phyloP scores from a whole-genome alignment of 75 land plant genomes.

The Picea glauca region DNA sequence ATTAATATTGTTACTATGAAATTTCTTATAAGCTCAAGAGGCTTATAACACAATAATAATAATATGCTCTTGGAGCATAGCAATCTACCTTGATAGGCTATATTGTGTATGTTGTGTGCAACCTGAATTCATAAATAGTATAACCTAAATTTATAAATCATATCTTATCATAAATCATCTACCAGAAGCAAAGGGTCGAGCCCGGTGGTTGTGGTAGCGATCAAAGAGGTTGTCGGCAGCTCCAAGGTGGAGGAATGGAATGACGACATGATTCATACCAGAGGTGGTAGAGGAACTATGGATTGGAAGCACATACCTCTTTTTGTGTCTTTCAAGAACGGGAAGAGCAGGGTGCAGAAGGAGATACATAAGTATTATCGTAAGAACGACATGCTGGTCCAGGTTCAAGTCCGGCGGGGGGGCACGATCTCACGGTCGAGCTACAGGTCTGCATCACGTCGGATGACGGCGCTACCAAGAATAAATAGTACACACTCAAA shows the following conservation, averaged over 20 bases:
- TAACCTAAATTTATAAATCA: no score
- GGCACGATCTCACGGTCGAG: conserved; percentile 24
- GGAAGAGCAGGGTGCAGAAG: conserved; percentile 54
- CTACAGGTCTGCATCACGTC: conserved; percentile 43
- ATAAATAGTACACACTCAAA: conserved; percentile 40
- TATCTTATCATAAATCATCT: background rate
- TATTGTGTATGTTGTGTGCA: no score
- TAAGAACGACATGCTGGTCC: conserved; percentile 41
- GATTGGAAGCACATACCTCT: conserved; percentile 19
- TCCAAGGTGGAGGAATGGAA: conserved; percentile 59
- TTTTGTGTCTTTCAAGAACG: conserved; percentile 48
- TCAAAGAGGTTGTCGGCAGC: conserved; percentile 44
- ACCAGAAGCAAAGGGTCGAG: background rate
- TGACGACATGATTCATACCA: conserved; percentile 43
- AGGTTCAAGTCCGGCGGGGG: conserved; percentile 43
- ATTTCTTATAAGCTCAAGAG: no score
- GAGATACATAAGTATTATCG: conserved; percentile 42
- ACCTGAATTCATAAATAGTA: no score
- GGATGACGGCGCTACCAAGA: conserved; percentile 24
- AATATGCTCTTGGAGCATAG: no score
- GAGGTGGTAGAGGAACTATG: conserved; percentile 50
- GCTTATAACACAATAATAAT: no score
- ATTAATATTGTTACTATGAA: no score
- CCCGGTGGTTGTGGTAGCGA: conserved; percentile 28
- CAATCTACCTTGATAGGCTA: no score